Evolutionary conservation across 2,329 filamentous ascomycete species (phyloP).

Genomic region (Aspergillus quadrilineatus): DNA sequence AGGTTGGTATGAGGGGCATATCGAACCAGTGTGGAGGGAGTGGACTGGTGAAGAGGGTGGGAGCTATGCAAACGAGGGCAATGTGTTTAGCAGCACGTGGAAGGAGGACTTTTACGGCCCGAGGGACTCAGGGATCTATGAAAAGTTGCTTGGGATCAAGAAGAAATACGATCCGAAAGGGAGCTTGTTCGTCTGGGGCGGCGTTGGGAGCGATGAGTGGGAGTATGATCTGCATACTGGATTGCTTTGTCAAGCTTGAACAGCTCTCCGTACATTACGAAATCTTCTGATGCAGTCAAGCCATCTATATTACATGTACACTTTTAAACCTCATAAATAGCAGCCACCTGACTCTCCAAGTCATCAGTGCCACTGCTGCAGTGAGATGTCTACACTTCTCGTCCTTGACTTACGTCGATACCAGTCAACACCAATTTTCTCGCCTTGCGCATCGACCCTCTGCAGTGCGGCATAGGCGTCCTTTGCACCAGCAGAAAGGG

Average conservation of each 20-base stretch:
- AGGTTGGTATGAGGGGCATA: slow-evolving; percentile 16
- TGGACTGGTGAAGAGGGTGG: slow-evolving; percentile 26
- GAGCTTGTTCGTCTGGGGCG: slow-evolving; percentile 19
- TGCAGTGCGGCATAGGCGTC: slow-evolving; percentile 26
- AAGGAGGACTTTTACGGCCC: slow-evolving; percentile 28
- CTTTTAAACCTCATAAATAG: background rate
- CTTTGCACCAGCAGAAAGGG: slow-evolving; percentile 24
- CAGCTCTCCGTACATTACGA: too few relatives aligned
- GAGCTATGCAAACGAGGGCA: slow-evolving; percentile 28
- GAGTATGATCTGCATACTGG: slow-evolving; percentile 21
- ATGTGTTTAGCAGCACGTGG: slow-evolving; percentile 17
- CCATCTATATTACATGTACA: background rate
- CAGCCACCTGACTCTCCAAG: background rate
- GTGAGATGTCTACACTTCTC: slow-evolving; percentile 22
- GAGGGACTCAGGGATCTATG: slow-evolving; percentile 22
- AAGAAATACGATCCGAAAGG: slow-evolving; percentile 27
- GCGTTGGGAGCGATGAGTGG: slow-evolving; percentile 25
- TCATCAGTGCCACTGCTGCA: background rate
- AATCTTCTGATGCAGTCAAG: too few relatives aligned
- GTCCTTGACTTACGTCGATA: slow-evolving; percentile 18
- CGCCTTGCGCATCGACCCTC: slow-evolving; percentile 22
- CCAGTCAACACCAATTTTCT: slow-evolving; percentile 19
- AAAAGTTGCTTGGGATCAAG: slow-evolving; percentile 26
- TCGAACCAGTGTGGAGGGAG: slow-evolving; percentile 24
- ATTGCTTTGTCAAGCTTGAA: slow-evolving; percentile 11